These are phyloP conservation scores for Stenogyne calaminthoides DNA, from an alignment of 305 asterid species.

Conservation along the genomic window DNA sequence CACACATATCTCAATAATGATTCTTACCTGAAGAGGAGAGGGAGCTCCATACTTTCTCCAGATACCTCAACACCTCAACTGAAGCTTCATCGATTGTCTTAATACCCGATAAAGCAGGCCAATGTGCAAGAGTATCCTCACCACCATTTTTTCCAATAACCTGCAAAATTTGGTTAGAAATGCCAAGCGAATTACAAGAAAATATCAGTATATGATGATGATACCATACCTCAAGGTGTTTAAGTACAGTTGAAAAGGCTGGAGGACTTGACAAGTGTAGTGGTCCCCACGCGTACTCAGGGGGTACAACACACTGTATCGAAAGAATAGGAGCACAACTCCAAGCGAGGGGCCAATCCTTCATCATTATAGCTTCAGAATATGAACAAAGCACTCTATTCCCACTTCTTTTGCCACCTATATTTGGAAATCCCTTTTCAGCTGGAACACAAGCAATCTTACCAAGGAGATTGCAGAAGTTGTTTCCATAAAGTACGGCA, in stretches of 20 bases:
- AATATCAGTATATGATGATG: constrained; percentile 28
- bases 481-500: constrained; percentile 86
- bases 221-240: constrained; percentile 77
- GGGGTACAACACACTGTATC: constrained; percentile 79
- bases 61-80: constrained; percentile 73
- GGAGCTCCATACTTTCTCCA: constrained; percentile 72
- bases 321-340: constrained; percentile 89
- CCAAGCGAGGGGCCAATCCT: constrained; percentile 99
- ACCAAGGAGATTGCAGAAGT: constrained; percentile 85
- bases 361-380: constrained; percentile 72
- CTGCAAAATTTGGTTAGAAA: constrained; percentile 42
- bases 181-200: constrained; percentile 25
- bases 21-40: constrained; percentile 77
- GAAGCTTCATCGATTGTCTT: constrained; percentile 92
- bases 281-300: constrained; percentile 93
- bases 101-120: constrained; percentile 81
- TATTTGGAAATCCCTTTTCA: constrained; percentile 82
- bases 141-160: constrained; percentile 82
- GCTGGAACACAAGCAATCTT: constrained; percentile 90
- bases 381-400: constrained; percentile 89
- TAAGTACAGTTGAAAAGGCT: constrained; percentile 61
- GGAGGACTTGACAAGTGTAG: constrained; percentile 94
- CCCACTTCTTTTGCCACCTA: constrained; percentile 72
- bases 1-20: not conserved
- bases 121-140: constrained; percentile 93